Evolutionary conservation across 345 rosid genomes (phyloP).

Genomic region (Reutealis trisperma): DNA sequence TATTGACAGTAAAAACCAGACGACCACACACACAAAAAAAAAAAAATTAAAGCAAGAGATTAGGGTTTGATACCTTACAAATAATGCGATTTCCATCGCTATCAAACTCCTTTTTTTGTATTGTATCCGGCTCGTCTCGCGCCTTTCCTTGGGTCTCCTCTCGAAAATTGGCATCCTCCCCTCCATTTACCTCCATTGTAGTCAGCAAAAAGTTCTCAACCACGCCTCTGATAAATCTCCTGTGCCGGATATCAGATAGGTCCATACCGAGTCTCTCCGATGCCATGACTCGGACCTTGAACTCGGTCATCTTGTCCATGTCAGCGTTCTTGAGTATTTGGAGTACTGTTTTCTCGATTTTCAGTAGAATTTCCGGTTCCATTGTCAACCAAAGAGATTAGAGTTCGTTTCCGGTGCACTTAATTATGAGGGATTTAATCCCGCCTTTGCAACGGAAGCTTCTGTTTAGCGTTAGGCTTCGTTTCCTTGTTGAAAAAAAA

Average conservation of each 20-base stretch:
- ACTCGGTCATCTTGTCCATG: conserved; percentile 71
- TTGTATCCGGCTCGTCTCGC: conserved; percentile 9
- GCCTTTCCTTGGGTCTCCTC: conserved; percentile 16
- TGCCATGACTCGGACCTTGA: conserved; percentile 59
- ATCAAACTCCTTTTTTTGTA: conserved; percentile 23
- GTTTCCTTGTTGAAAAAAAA: no score
- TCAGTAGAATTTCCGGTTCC: conserved; percentile 38
- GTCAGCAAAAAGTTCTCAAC: conserved; percentile 64
- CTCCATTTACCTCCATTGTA: conserved; percentile 17
- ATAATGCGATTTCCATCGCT: conserved; percentile 45
- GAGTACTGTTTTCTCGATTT: conserved; percentile 58
- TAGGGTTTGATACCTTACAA: conserved; percentile 48
- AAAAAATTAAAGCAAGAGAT: neutral
- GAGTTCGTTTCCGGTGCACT: neutral
- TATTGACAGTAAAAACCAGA: no score
- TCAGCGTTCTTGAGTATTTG: conserved; percentile 54
- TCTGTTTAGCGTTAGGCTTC: no score
- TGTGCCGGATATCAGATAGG: conserved; percentile 42
- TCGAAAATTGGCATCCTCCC: conserved; percentile 7
- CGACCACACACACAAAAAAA: no score
- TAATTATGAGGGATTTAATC: neutral
- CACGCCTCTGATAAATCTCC: conserved; percentile 53
- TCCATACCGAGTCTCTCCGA: conserved; percentile 61
- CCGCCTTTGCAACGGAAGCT: neutral
- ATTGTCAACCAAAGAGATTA: neutral